Base-by-base conservation (phyloP, 345 rosid genomes). In the Sisymbrium irio region DNA sequence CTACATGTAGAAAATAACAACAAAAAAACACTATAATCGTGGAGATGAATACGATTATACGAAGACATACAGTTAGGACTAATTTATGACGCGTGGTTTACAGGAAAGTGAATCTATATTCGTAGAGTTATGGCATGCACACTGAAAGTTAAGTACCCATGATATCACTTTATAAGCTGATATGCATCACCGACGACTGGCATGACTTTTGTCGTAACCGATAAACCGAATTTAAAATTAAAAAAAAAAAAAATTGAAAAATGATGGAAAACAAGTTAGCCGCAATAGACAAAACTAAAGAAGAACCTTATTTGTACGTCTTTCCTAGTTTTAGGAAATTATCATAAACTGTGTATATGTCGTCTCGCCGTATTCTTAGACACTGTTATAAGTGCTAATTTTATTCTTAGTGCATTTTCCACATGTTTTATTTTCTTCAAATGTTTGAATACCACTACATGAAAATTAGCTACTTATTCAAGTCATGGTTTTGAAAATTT, bases 401-500 rank as follows among this genome's bases (percentile, higher is more conserved):
- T 62, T n/a, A 42, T 62, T 27, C 25, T 3, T 18, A 11, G 25
- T 32, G 69, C 67, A 46, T 64, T 64, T 63, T 64, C 11, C 69
- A 47, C 69, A 36, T 47, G 69, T 11, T 32, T 46, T 17, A 0
- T 45, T 64, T 32, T 64, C 39, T 65, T 46, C 44, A 46, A 46
- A 32, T 35, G n/a, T 64, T 32, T 65, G 57, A 30, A 32, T 18
- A 32, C 32, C 32, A 46, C 57, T 36, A 46, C 32, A 46, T 19
- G n/a, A 45, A 45, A 45, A 17, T 44, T 32, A 32, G 66, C 49
- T 27, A 27, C 14, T 3, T 15, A 18, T 17, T 35, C 44, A 35
- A 10, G 42, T 55, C 39, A 17, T 33, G 5, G 20, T 3, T 58
- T 58, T 35, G 44, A 57, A 57, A 35, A 13, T 35, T 58, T 19